phyloP scores from a whole-genome alignment of 208 protist genomes.

The Trypanosomatidae sp. region DNA sequence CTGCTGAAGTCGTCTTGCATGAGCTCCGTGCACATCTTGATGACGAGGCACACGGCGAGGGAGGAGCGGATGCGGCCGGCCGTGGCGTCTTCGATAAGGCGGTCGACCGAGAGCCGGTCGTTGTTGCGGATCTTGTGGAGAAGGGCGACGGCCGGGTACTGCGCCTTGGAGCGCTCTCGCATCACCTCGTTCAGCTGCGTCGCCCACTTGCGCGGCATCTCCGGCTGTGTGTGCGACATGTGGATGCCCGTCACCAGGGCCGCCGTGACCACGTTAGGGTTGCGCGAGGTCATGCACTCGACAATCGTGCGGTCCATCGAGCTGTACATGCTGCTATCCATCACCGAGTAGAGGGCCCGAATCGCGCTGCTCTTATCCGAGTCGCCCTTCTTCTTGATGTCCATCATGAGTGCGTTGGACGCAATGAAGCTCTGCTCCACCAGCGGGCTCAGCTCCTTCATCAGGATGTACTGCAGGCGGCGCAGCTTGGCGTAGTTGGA shows the following conservation, averaged over 20 bases:
- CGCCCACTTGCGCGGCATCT: conserved; percentile 95
- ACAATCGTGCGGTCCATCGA: conserved; percentile 97
- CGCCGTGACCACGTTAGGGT: conserved; percentile 94
- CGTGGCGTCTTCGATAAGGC: conserved; percentile 92
- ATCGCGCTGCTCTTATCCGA: conserved; percentile 94
- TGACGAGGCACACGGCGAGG: conserved; percentile 95
- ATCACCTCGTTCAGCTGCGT: conserved; percentile 95
- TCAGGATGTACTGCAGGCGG: conserved; percentile 97
- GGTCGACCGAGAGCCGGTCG: conserved; percentile 95
- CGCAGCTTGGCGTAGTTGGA: conserved; percentile 95
- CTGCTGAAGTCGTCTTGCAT: conserved; percentile 90
- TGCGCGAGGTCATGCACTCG: conserved; percentile 96
- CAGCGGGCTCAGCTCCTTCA: conserved; percentile 96
- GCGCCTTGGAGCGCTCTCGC: conserved; percentile 90
- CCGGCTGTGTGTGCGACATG: conserved; percentile 83
- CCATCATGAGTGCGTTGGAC: conserved; percentile 96
- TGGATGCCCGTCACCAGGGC: conserved; percentile 98
- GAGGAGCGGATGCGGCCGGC: conserved; percentile 90
- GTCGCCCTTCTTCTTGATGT: conserved; percentile 96
- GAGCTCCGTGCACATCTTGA: conserved; percentile 93
- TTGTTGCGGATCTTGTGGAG: conserved; percentile 96
- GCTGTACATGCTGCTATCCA: conserved; percentile 95
- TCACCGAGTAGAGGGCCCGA: conserved; percentile 95
- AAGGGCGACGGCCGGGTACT: conserved; percentile 97
- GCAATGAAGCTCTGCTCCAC: conserved; percentile 98